Evolutionary conservation across 2,329 filamentous ascomycete genomes (phyloP).

Genomic region (Epichloe gansuensis): DNA sequence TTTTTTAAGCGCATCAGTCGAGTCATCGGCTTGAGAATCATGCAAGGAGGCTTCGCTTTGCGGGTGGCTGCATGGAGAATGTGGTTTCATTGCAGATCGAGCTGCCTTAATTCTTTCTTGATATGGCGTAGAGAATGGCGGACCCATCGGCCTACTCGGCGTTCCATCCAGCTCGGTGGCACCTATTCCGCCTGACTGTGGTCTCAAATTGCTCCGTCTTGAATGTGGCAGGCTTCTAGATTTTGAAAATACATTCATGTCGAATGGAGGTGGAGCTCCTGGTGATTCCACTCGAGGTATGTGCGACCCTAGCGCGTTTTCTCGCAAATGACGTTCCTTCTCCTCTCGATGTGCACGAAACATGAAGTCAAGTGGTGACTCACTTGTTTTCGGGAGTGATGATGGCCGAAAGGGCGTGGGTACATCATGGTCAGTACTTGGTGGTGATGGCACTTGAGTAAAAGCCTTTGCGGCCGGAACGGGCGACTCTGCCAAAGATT

Average conservation of each 20-base stretch:
- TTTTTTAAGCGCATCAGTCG: slow-evolving; percentile 40
- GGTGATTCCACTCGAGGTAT: slow-evolving; percentile 9
- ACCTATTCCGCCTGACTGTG: slow-evolving; percentile 15
- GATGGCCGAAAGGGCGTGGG: slow-evolving; percentile 30
- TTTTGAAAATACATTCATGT: slow-evolving; percentile 12
- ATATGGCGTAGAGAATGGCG: slow-evolving; percentile 56
- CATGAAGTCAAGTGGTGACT: slow-evolving; percentile 78
- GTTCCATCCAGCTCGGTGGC: slow-evolving; percentile 49
- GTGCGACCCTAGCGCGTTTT: slow-evolving; percentile 24
- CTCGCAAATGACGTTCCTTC: slow-evolving; percentile 42
- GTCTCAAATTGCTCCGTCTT: slow-evolving; percentile 12
- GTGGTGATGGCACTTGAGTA: slow-evolving; percentile 34
- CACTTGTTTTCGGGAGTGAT: slow-evolving; percentile 25
- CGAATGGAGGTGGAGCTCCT: neutral
- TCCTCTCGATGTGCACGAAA: slow-evolving; percentile 80
- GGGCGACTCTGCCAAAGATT: slow-evolving; percentile 56
- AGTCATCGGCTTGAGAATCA: slow-evolving; percentile 14
- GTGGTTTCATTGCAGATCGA: slow-evolving; percentile 20
- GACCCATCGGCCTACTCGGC: slow-evolving; percentile 42
- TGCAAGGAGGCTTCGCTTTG: neutral
- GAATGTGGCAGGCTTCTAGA: slow-evolving; percentile 14
- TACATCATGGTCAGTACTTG: slow-evolving; percentile 39
- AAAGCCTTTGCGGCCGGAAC: slow-evolving; percentile 19
- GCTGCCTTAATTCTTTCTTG: slow-evolving; percentile 47
- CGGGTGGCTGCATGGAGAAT: neutral